Evolutionary conservation across 768 basidiomycete species (phyloP).

Genomic region (Leccinum subgranulosum): DNA sequence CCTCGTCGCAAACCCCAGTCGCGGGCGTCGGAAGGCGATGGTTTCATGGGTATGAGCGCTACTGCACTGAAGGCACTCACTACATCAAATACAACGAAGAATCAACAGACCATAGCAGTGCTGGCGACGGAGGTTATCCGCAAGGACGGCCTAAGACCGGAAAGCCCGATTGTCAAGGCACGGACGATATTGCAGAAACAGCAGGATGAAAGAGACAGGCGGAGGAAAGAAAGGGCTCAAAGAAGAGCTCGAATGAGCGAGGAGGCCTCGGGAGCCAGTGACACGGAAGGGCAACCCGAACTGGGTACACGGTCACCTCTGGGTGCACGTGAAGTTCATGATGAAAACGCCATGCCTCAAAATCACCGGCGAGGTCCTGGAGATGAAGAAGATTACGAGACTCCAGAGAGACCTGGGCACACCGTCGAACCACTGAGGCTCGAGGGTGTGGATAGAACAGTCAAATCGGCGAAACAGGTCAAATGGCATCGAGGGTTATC

Average conservation of each 20-base stretch:
- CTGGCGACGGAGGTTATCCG: conserved; percentile 70
- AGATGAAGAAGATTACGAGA: conserved; percentile 78
- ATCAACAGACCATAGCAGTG: conserved; percentile 61
- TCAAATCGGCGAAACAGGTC: conserved; percentile 50
- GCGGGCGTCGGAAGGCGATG: conserved; percentile 33
- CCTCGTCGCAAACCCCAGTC: conserved; percentile 45
- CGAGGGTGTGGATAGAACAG: conserved; percentile 30
- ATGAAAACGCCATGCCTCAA: conserved; percentile 25
- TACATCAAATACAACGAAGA: conserved; percentile 64
- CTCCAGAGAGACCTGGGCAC: conserved; percentile 48
- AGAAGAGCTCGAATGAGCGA: conserved; percentile 52
- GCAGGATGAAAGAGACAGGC: conserved; percentile 56
- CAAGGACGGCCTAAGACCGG: conserved; percentile 67
- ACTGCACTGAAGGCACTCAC: conserved; percentile 70
- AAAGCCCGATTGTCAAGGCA: conserved; percentile 75
- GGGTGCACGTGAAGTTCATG: conserved; percentile 11
- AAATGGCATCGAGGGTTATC: conserved; percentile 76
- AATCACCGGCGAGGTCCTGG: conserved; percentile 67
- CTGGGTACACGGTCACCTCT: conserved; percentile 3
- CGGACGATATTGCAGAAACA: conserved; percentile 65
- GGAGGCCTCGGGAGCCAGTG: conserved; percentile 25
- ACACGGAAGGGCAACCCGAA: conserved; percentile 30
- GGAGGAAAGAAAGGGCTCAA: conserved; percentile 57
- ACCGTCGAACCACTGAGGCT: conserved; percentile 40
- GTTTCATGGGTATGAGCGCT: conserved; percentile 66